phyloP scores from a whole-genome alignment of 2,329 filamentous ascomycete genomes.

The Colletotrichum karsti region DNA sequence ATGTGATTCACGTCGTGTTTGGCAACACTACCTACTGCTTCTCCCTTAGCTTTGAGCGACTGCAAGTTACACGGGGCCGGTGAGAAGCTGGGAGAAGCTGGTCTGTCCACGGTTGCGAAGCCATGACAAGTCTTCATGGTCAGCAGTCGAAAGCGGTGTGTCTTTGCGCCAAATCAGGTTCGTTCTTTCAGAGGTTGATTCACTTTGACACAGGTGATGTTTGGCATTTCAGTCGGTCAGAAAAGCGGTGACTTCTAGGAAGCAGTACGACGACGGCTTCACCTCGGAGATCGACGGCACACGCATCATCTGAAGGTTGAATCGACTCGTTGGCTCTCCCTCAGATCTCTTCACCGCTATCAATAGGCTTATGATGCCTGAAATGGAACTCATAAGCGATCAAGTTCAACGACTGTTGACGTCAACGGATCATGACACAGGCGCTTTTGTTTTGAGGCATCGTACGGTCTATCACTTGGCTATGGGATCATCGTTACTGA shows the following conservation, averaged over 20 bases:
- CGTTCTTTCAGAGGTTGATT: neutral
- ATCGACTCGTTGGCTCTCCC: neutral
- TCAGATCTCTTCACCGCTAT: neutral
- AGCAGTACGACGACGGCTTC: constrained; percentile 8
- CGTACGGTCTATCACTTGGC: no score
- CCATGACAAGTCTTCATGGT: neutral
- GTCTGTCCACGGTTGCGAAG: neutral
- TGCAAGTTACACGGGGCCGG: neutral
- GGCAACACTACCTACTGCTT: neutral
- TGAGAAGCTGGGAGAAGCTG: neutral
- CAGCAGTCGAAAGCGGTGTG: neutral
- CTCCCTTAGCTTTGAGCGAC: neutral
- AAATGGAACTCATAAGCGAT: neutral
- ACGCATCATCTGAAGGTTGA: neutral
- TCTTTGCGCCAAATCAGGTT: neutral
- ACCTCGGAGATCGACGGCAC: constrained; percentile 13
- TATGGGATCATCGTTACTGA: no score
- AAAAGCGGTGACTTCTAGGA: neutral
- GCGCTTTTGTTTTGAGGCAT: no score
- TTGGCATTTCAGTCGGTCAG: neutral
- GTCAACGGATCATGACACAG: neutral
- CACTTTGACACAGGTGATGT: neutral
- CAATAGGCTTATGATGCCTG: neutral
- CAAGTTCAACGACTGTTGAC: neutral
- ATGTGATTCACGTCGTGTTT: neutral